A percentile compares a stretch with the other conserved stretches of the same genome.
These are phyloP conservation scores for Pseudogymnoascus sp. DNA, from an alignment of 2,329 filamentous ascomycete species.

Conservation along the genomic window DNA sequence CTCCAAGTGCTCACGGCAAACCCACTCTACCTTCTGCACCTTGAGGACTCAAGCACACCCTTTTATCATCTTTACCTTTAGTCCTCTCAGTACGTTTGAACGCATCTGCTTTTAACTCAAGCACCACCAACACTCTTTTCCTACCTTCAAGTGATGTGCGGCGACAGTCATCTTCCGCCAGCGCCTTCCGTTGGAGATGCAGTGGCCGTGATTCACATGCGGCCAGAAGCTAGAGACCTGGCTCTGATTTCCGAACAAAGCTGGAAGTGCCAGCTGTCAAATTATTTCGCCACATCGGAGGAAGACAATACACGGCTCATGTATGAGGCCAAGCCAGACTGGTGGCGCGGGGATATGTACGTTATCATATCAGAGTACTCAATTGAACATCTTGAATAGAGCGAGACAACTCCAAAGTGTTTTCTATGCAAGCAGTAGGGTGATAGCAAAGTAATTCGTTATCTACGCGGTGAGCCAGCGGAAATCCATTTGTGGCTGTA, in stretches of 20 bases:
- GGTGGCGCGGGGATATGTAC: neutral
- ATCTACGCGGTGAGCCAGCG: no score
- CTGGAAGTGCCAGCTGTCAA: constrained; percentile 3
- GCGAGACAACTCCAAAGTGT: no score
- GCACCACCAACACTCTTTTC: neutral
- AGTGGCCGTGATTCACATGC: constrained; percentile 1
- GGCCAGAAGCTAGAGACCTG: neutral
- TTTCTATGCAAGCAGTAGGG: no score
- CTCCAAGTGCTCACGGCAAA: neutral
- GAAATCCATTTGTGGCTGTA: neutral
- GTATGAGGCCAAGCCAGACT: constrained; percentile 6
- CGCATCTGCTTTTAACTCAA: neutral
- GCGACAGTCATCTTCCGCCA: constrained; percentile 9
- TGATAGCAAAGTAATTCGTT: no score
- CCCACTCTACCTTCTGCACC: neutral
- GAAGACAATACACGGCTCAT: neutral
- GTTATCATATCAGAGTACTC: no score
- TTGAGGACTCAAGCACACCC: neutral
- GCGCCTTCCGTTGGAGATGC: constrained; percentile 6
- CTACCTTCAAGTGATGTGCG: neutral
- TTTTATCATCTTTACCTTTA: neutral
- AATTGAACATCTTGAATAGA: no score
- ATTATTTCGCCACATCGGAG: neutral
- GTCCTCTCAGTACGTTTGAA: neutral
- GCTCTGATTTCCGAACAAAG: neutral